These are phyloP conservation scores for Gonium pectorale DNA, from an alignment of 139 green algal species.

Conservation along the genomic window DNA sequence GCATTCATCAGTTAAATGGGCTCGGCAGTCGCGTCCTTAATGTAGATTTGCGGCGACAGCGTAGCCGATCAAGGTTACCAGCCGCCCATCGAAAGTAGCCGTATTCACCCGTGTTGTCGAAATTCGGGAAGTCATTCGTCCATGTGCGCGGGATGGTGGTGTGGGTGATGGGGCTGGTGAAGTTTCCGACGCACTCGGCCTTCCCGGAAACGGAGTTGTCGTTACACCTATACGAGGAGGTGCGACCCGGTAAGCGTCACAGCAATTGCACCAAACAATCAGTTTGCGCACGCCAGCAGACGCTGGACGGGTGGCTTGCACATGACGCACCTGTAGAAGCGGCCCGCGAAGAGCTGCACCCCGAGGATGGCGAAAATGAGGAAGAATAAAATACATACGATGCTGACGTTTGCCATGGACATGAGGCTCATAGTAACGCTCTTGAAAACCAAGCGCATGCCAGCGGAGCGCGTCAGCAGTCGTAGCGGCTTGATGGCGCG, in stretches of 20 bases:
- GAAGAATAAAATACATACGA: slow-evolving; percentile 83
- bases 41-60: too few species aligned
- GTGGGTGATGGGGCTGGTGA: slow-evolving; percentile 31
- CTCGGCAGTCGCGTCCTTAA: too few species aligned
- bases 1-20: too few species aligned
- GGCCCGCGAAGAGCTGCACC: slow-evolving; percentile 81
- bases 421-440: slow-evolving; percentile 43
- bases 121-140: slow-evolving; percentile 71
- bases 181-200: slow-evolving; percentile 69
- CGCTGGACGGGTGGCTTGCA: too few species aligned
- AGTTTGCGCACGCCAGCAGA: too few species aligned
- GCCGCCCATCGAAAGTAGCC: too few species aligned
- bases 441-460: slow-evolving; percentile 82
- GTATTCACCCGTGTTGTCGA: slow-evolving; percentile 80
- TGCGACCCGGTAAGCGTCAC: too few species aligned
- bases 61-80: too few species aligned
- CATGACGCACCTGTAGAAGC: slow-evolving; percentile 51
- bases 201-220: slow-evolving; percentile 64
- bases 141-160: slow-evolving; percentile 26
- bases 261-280: too few species aligned
- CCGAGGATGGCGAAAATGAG: slow-evolving; percentile 90
- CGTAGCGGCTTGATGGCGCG: slow-evolving; percentile 82
- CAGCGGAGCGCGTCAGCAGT: slow-evolving; percentile 69
- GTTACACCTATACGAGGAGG: too few species aligned
- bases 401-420: slow-evolving; percentile 84